Evolutionary conservation across 2,329 filamentous ascomycete species (phyloP).

Genomic region (Venturia asperata): DNA sequence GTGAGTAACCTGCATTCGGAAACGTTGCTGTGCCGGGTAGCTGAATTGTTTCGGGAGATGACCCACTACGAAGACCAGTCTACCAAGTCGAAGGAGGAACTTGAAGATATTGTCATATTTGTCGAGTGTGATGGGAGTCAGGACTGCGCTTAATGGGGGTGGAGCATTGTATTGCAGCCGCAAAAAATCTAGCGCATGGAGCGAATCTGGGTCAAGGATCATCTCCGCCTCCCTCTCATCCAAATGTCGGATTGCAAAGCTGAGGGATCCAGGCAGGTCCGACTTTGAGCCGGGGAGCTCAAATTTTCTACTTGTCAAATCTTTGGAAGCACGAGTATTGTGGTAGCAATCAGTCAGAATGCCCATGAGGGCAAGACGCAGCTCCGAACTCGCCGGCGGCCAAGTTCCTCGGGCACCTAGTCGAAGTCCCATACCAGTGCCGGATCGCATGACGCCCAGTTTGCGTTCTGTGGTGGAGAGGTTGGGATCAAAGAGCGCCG

Average conservation of each 20-base stretch:
- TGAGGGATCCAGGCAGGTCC: constrained; percentile 39
- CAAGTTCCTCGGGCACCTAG: constrained; percentile 75
- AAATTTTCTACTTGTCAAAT: background rate
- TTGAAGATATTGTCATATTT: constrained; percentile 86
- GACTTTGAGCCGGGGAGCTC: background rate
- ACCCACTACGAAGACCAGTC: constrained; percentile 67
- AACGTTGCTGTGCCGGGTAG: constrained; percentile 34
- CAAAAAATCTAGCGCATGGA: constrained; percentile 90
- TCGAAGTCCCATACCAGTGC: constrained; percentile 71
- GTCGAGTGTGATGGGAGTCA: constrained; percentile 61
- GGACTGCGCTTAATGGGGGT: constrained; percentile 60
- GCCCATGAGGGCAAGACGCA: constrained; percentile 83
- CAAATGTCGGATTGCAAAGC: constrained; percentile 78
- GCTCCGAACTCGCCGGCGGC: constrained; percentile 89
- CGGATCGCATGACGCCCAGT: constrained; percentile 58
- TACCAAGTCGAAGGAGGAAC: constrained; percentile 65
- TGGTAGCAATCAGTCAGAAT: constrained; percentile 70
- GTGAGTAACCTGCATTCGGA: constrained; percentile 70
- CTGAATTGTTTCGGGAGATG: constrained; percentile 31
- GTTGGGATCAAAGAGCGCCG: constrained; percentile 78
- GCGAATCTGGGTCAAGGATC: constrained; percentile 72
- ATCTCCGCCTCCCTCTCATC: constrained; percentile 69
- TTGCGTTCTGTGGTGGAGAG: constrained; percentile 70
- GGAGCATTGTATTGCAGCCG: constrained; percentile 78
- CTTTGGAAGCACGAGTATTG: constrained; percentile 28